phyloP scores from a whole-genome alignment of 2,329 filamentous ascomycete genomes.

The Fusarium oxysporum region DNA sequence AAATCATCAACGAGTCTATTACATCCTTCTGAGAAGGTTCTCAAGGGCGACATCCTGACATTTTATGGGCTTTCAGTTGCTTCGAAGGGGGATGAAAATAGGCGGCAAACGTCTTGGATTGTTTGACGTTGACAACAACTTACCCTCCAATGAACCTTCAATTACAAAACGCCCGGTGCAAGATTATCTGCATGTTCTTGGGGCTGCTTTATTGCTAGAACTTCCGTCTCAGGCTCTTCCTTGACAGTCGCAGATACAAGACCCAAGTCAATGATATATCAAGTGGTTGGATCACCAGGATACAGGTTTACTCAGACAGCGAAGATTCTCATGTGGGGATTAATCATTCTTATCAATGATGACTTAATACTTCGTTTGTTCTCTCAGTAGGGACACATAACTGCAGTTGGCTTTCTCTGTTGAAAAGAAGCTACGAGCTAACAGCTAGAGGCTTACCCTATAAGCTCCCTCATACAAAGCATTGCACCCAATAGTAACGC shows the following conservation, averaged over 20 bases:
- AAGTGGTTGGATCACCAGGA: no score
- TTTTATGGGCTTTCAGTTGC: not conserved
- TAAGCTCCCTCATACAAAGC: not conserved
- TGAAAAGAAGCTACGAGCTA: not conserved
- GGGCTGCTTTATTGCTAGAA: not conserved
- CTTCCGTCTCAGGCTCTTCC: not conserved
- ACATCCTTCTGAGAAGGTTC: not conserved
- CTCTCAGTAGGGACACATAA: not conserved
- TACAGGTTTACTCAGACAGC: not conserved
- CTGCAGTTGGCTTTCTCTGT: no score
- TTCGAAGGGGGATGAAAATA: not conserved
- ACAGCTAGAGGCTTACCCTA: not conserved
- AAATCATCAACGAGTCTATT: not conserved
- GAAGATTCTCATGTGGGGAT: not conserved
- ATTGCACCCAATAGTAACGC: not conserved
- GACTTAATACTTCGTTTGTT: no score
- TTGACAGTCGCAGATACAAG: not conserved
- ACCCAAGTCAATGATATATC: not conserved
- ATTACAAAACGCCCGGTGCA: no score
- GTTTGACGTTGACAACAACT: not conserved
- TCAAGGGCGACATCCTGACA: not conserved
- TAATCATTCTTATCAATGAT: no score
- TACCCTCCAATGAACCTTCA: not conserved
- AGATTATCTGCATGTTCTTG: not conserved
- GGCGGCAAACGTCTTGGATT: no score